Evolutionary conservation across 2,329 filamentous ascomycete genomes (phyloP), one percentile per base, ranked within the genome.

Genomic region (Huntiella omanensis): DNA sequence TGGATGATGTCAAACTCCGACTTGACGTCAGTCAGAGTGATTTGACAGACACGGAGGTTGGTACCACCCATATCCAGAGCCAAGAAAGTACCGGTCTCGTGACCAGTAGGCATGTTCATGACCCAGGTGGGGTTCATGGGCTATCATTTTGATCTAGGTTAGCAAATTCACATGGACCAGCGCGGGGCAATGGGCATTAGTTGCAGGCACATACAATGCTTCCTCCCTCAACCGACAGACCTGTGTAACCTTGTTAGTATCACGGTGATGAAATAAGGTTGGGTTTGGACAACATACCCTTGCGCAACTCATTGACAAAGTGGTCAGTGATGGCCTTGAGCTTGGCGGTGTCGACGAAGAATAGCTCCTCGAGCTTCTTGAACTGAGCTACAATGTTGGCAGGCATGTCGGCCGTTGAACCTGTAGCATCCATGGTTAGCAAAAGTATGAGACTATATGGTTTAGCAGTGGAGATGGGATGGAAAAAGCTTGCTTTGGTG

Each of bases 111-210:
- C 61, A 85, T 85, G 40, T 75, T 75, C 77, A 93, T 86, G 52
- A 92, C 86, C 88, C 88, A 95, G 47, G 87, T 93, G 49, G 88
- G 83, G 65, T 95, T 95, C 88, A 96, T 95, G 50, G 88, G 87
- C 84, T 93, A 55, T 40, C 5, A 28, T 4, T 15, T 7, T n/a
- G 17, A 16, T 40, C 32, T 38, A 32, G 17, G 8, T 19, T 28
- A 28, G 22, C 7, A 28, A 28, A 28, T 28, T 7, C 6, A 28
- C 22, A 28, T 28, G 22, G 3, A 28, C 22, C 22, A 28, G 1
- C 6, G 22, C 22, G 22, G 22, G 22, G 22, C 8, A 28, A 28
- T 28, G 1, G 8, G 3, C 22, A 28, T 28, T 28, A 10, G 22
- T 3, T 28, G 22, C 7, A 7, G 22, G 22, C 43, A 70, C 83